These are phyloP conservation scores for Ramularia collo-cygni DNA, from an alignment of 2,329 filamentous ascomycete genomes.

Conservation along the genomic window DNA sequence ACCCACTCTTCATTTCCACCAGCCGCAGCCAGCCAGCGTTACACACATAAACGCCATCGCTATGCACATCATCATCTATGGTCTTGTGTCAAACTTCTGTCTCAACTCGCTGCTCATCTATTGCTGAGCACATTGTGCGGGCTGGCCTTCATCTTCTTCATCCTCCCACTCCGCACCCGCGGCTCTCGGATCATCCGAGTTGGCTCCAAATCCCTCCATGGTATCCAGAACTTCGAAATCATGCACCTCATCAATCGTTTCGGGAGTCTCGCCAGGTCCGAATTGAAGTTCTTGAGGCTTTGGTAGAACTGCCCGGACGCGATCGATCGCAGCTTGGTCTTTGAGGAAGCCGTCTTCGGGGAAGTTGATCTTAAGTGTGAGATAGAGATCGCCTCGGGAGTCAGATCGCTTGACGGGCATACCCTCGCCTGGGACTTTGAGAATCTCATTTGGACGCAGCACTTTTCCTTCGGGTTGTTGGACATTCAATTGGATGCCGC, in stretches of 20 bases:
- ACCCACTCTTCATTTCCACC: too few species aligned
- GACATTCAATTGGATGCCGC: too few species aligned
- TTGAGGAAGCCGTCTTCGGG: constrained; percentile 77
- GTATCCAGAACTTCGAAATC: constrained; percentile 76
- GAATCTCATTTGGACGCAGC: constrained; percentile 71
- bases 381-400: constrained; percentile 74
- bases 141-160: constrained; percentile 59
- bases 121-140: constrained; percentile 67
- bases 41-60: too few species aligned
- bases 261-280: constrained; percentile 47
- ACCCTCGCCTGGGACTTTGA: constrained; percentile 82
- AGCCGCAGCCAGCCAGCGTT: too few species aligned
- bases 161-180: constrained; percentile 65
- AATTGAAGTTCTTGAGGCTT: constrained; percentile 37
- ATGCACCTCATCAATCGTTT: constrained; percentile 73
- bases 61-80: too few species aligned
- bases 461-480: constrained; percentile 66
- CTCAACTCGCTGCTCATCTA: too few species aligned
- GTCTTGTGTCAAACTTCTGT: too few species aligned
- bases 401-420: constrained; percentile 92
- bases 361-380: constrained; percentile 80
- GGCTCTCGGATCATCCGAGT: constrained; percentile 60
- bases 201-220: constrained; percentile 75
- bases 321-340: constrained; percentile 61
- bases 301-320: constrained; percentile 70